These are phyloP conservation scores for Nigrospora osmanthi DNA, from an alignment of 2,329 filamentous ascomycete species.

Conservation along the genomic window DNA sequence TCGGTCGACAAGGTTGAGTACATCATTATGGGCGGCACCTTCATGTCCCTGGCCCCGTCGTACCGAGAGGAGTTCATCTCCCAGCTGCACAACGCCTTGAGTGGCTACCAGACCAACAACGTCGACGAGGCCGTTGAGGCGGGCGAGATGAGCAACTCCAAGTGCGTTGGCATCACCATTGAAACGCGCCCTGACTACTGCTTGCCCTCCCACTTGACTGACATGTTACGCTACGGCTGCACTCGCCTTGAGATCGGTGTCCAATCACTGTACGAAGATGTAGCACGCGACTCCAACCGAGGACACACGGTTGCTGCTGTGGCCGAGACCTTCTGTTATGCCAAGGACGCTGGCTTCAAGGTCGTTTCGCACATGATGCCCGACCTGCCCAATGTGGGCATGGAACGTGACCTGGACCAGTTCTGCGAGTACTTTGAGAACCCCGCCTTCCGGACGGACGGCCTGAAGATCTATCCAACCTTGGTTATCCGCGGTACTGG, in stretches of 20 bases:
- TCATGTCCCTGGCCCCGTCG: conserved; percentile 87
- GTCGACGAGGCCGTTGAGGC: conserved; percentile 94
- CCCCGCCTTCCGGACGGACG: conserved; percentile 90
- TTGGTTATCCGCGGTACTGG: conserved; percentile 95
- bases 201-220: conserved; percentile 85
- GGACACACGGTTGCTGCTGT: conserved; percentile 94
- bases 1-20: conserved; percentile 99
- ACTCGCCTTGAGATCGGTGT: conserved; percentile 92
- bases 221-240: conserved; percentile 97
- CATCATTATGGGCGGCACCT: conserved; percentile 99
- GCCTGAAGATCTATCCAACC: conserved; percentile 95
- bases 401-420: conserved; percentile 95
- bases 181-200: conserved; percentile 97
- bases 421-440: conserved; percentile 98
- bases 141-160: conserved; percentile 93
- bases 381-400: conserved; percentile 92
- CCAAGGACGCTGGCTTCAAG: conserved; percentile 97
- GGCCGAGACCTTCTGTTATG: conserved; percentile 91
- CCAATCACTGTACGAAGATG: conserved; percentile 94
- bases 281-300: conserved; percentile 94
- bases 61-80: conserved; percentile 93
- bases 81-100: conserved; percentile 92
- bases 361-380: conserved; percentile 99
- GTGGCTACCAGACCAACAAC: conserved; percentile 87
- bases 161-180: conserved; percentile 97